Percentiles rank a stretch among this genome's conserved stretches.
phyloP scores from a whole-genome alignment of 1,139 yeast genomes.

The Pichia norvegensis region DNA sequence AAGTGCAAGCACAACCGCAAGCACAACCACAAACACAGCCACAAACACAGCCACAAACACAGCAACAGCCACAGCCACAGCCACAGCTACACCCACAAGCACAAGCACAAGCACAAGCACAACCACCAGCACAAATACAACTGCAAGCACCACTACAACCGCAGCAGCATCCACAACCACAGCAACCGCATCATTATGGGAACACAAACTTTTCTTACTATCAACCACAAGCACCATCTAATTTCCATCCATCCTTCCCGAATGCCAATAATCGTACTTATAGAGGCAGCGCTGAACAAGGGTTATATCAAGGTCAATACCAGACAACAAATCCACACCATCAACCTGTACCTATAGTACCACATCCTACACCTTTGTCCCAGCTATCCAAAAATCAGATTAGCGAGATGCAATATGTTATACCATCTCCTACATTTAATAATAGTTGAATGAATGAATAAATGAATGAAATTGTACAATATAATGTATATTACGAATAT shows the following conservation, averaged over 20 bases:
- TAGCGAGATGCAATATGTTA: not conserved
- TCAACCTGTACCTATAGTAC: not conserved
- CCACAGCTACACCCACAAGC: not conserved
- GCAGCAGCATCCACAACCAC: too few species aligned
- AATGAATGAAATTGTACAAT: not conserved
- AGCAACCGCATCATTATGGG: not conserved
- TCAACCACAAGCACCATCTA: not conserved
- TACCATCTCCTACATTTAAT: not conserved
- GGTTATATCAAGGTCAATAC: not conserved
- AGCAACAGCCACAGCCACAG: too few species aligned
- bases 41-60: not conserved
- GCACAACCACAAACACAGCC: too few species aligned
- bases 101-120: not conserved
- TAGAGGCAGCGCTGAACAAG: not conserved
- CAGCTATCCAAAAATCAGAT: not conserved
- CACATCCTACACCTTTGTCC: not conserved
- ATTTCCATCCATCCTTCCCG: not conserved
- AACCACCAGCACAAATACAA: not conserved
- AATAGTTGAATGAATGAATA: not conserved
- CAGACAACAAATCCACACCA: not conserved
- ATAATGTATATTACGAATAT: not conserved
- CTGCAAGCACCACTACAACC: not conserved
- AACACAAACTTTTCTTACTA: not conserved
- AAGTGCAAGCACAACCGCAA: not conserved
- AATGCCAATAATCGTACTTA: not conserved